A percentile compares a stretch with the other conserved stretches of the same genome.
These are phyloP conservation scores for Gyromitra esculenta DNA, from an alignment of 2,329 filamentous ascomycete genomes.

Conservation along the genomic window DNA sequence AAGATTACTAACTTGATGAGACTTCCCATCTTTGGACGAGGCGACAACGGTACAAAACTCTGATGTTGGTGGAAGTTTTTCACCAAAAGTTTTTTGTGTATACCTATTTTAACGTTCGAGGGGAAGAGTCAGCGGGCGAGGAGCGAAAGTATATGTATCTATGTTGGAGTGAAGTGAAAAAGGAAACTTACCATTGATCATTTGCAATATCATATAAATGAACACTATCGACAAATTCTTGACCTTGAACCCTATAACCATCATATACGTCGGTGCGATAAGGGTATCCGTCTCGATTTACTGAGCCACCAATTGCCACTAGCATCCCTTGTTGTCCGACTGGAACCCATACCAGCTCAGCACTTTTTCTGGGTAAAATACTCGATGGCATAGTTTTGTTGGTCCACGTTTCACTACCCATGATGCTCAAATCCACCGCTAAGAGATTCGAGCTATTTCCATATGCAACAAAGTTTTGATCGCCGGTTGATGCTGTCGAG, in stretches of 20 bases:
- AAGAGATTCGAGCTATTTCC: slow-evolving; percentile 48
- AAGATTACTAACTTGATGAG: slow-evolving; percentile 43
- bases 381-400: slow-evolving; percentile 46
- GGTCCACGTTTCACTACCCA: slow-evolving; percentile 46
- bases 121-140: background rate
- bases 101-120: slow-evolving; percentile 41
- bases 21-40: slow-evolving; percentile 52
- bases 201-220: slow-evolving; percentile 56
- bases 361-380: slow-evolving; percentile 53
- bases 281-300: slow-evolving; percentile 30
- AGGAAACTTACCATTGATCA: slow-evolving; percentile 52
- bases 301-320: slow-evolving; percentile 56
- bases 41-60: slow-evolving; percentile 57
- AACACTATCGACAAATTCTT: slow-evolving; percentile 54
- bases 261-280: slow-evolving; percentile 9
- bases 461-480: slow-evolving; percentile 15
- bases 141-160: background rate
- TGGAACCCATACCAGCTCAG: slow-evolving; percentile 62
- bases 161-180: background rate
- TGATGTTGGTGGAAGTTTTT: slow-evolving; percentile 54
- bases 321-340: slow-evolving; percentile 55
- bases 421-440: slow-evolving; percentile 47
- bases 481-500: background rate
- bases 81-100: slow-evolving; percentile 54
- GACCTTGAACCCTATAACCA: slow-evolving; percentile 36